phyloP scores from a whole-genome alignment of 306 rosid species.

The Casuarina glauca region DNA sequence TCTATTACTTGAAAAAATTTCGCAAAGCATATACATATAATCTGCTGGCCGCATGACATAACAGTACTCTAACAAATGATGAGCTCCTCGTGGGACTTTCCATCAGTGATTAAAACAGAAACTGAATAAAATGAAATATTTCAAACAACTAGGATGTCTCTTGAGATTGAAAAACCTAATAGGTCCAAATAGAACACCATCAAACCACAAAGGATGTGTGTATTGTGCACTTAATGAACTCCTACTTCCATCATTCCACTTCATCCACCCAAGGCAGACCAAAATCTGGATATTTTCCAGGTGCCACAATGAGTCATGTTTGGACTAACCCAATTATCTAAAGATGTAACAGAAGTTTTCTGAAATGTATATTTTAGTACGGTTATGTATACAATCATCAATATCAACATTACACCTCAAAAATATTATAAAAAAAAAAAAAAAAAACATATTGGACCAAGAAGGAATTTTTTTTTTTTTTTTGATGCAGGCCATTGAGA shows the following conservation, averaged over 20 bases:
- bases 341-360: neutral
- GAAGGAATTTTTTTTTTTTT: neutral
- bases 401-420: neutral
- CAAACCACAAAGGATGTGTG: too few species aligned
- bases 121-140: too few species aligned
- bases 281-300: neutral
- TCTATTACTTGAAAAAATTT: too few species aligned
- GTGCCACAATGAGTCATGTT: neutral
- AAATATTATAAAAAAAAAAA: neutral
- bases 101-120: too few species aligned
- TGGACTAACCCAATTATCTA: neutral
- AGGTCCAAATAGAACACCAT: too few species aligned
- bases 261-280: neutral
- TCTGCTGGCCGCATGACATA: too few species aligned
- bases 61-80: too few species aligned
- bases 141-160: too few species aligned
- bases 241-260: neutral
- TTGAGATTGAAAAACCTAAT: too few species aligned
- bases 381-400: neutral
- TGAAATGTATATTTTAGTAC: neutral
- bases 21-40: too few species aligned
- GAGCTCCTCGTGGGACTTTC: too few species aligned
- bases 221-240: neutral
- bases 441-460: neutral
- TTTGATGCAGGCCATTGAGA: neutral